Evolutionary conservation across 495 filamentous ascomycete species (phyloP), one percentile per base, ranked within the genome.

Genomic region (Aspergillus homomorphus): DNA sequence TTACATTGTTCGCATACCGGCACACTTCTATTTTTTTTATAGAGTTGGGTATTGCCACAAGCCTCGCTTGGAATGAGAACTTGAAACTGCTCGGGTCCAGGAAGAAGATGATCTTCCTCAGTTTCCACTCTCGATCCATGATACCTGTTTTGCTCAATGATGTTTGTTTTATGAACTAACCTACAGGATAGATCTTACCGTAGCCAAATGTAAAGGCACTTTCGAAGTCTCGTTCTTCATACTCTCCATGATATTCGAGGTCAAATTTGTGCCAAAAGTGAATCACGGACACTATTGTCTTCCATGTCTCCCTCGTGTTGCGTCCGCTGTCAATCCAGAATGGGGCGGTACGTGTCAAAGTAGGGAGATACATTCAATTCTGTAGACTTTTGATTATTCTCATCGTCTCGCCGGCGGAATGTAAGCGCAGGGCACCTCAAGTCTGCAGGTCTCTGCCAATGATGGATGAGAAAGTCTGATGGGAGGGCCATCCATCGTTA

Each of bases 211-310:
- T 22, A 5, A 18, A 16, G 77, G 77, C 77, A 76, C 61, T 60
- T 75, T 79, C 77, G 77, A 79, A 79, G 77, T 75, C 77, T 79
- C 68, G 73, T 78, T 63, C 58, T 68, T 78, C 75, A 70, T 45
- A 60, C 58, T 52, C 61, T 62, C 66, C 62, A 77, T 77, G 77
- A 74, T 77, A 68, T 70, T 76, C 68, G 77, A 79, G 77, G 77
- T 79, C 77, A 79, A 78, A 76, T 67, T 66, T 53, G 57, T 79
- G 72, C 74, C 74, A 51, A 77, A 38, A 78, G 45, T 62, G 59
- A 79, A 54, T 58, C 54, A 65, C 66, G 62, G 67, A 67, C 66
- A 48, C 16, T 48, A 33, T 33, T 22, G 55, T 73, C 65, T 51
- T 60, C 61, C 67, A 65, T 54, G 51, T 57, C 76, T 78, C 73